Conservation (phyloP, 345 rosid species). For the Abelmoschus esculentus region DNA sequence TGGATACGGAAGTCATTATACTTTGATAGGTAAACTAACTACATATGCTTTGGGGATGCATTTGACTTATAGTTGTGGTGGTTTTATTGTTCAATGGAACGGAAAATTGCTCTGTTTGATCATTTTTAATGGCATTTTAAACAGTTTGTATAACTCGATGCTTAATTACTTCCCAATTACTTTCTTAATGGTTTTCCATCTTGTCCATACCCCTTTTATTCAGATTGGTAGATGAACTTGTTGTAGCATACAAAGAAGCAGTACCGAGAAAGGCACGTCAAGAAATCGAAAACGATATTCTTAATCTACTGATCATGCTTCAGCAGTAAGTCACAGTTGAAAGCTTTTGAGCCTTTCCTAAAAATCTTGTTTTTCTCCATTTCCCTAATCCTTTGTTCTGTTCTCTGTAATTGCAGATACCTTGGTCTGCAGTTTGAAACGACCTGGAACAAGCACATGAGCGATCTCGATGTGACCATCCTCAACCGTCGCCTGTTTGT, state of each 20-base stretch:
- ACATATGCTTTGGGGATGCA: background rate
- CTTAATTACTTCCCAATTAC: background rate
- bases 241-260: constrained; percentile 55
- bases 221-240: constrained; percentile 84
- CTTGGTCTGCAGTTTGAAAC: constrained; percentile 53
- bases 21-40: constrained; percentile 45
- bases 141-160: background rate
- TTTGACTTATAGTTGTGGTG: background rate
- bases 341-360: background rate
- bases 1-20: constrained; percentile 83
- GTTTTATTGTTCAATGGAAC: background rate
- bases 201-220: background rate
- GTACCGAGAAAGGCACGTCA: constrained; percentile 52
- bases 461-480: constrained; percentile 53
- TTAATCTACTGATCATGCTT: constrained; percentile 52
- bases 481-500: constrained; percentile 23
- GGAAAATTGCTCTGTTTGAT: background rate
- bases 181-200: background rate
- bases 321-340: constrained; percentile 42
- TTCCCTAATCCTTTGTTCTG: background rate
- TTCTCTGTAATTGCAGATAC: constrained; percentile 34
- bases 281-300: constrained; percentile 49
- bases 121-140: background rate
- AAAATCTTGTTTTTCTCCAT: background rate
- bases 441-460: constrained; percentile 55